phyloP scores from a whole-genome alignment of 2,329 filamentous ascomycete species.

The Berkeleyomyces rouxiae region DNA sequence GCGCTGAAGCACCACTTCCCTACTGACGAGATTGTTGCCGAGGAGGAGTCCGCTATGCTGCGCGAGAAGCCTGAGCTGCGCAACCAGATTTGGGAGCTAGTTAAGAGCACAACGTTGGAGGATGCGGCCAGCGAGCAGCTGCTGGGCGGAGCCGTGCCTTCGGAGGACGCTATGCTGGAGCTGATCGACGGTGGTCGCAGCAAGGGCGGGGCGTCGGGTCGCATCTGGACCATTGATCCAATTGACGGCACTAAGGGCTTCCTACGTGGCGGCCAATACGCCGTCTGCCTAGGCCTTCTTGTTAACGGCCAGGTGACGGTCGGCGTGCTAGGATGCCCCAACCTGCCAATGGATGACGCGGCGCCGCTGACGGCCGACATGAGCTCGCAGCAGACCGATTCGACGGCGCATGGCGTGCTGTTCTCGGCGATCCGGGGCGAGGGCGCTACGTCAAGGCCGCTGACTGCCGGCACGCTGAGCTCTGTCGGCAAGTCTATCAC shows the following conservation, averaged over 20 bases:
- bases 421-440: conserved; percentile 69
- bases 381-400: conserved; percentile 52
- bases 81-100: conserved; percentile 62
- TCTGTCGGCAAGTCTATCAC: conserved; percentile 44
- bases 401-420: conserved; percentile 61
- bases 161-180: conserved; percentile 48
- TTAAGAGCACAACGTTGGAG: conserved; percentile 46
- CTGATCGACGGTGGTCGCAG: conserved; percentile 53
- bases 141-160: conserved; percentile 52
- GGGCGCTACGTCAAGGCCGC: conserved; percentile 64
- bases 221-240: conserved; percentile 93
- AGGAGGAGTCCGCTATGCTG: conserved; percentile 78
- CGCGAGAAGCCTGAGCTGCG: conserved; percentile 53
- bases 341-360: conserved; percentile 70
- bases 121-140: conserved; percentile 41
- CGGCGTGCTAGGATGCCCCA: conserved; percentile 87
- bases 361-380: conserved; percentile 43
- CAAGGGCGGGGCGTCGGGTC: conserved; percentile 52
- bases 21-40: conserved; percentile 75
- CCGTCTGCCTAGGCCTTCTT: conserved; percentile 81
- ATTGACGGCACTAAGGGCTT: conserved; percentile 98
- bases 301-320: conserved; percentile 88
- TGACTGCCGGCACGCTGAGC: conserved; percentile 39
- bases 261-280: conserved; percentile 88
- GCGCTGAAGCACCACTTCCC: conserved; percentile 85